Percentiles rank a stretch among this genome's conserved stretches.
These are phyloP conservation scores for Penicillium sp. DNA, from an alignment of 2,329 filamentous ascomycete genomes.

Conservation along the genomic window DNA sequence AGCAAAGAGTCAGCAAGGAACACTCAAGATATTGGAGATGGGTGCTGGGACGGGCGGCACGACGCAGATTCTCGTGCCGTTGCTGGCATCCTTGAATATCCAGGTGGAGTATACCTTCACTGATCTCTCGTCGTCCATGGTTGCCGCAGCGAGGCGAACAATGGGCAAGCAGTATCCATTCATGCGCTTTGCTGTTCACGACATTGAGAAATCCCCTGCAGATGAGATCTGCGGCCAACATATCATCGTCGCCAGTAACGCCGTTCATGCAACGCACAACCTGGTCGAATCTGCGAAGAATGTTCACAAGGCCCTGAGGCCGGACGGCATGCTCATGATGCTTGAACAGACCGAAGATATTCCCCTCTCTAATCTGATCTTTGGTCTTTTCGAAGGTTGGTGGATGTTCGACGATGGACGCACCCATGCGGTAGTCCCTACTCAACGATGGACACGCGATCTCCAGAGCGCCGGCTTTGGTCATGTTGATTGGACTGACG, in stretches of 20 bases:
- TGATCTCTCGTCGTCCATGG: slow-evolving; percentile 46
- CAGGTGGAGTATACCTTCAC: slow-evolving; percentile 49
- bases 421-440: neutral
- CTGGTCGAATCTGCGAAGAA: slow-evolving; percentile 34
- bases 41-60: slow-evolving; percentile 36
- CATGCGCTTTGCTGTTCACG: neutral
- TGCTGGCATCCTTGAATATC: slow-evolving; percentile 36
- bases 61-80: slow-evolving; percentile 38
- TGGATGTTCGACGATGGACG: neutral
- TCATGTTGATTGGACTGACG: neutral
- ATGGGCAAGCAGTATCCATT: neutral
- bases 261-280: slow-evolving; percentile 45
- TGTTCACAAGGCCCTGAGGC: slow-evolving; percentile 36
- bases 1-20: neutral
- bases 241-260: slow-evolving; percentile 45
- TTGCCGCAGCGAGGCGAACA: slow-evolving; percentile 39
- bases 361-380: neutral
- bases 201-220: slow-evolving; percentile 23
- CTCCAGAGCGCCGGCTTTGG: neutral
- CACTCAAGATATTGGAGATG: neutral
- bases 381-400: neutral
- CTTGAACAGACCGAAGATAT: slow-evolving; percentile 1
- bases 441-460: neutral
- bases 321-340: slow-evolving; percentile 28
- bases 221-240: slow-evolving; percentile 39